phyloP scores from a whole-genome alignment of 1,139 yeast species.

The Scheffersomyces parashehatae region DNA sequence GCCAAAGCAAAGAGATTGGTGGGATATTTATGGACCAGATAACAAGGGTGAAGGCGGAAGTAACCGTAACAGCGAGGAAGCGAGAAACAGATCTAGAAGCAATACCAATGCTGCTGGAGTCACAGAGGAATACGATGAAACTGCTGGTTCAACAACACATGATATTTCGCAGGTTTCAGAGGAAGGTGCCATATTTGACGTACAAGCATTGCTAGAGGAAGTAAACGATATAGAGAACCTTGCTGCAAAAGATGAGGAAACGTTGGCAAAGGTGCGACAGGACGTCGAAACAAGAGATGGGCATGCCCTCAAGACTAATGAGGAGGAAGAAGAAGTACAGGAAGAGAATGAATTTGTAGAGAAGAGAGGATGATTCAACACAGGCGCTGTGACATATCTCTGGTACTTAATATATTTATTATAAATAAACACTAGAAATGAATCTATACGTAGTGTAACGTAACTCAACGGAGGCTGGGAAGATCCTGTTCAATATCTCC shows the following conservation, averaged over 20 bases:
- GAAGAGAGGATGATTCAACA: too few relatives aligned
- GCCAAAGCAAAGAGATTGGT: slow-evolving; percentile 85
- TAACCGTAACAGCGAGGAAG: neutral
- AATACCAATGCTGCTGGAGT: slow-evolving; percentile 3
- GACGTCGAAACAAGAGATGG: slow-evolving; percentile 13
- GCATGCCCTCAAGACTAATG: slow-evolving; percentile 13
- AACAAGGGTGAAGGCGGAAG: neutral
- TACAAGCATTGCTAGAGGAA: slow-evolving; percentile 46
- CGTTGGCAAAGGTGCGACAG: slow-evolving; percentile 15
- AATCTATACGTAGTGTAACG: too few relatives aligned
- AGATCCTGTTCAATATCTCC: too few relatives aligned
- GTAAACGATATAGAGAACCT: slow-evolving; percentile 44
- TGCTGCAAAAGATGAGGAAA: slow-evolving; percentile 19
- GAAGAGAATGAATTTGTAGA: too few relatives aligned
- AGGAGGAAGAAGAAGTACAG: slow-evolving; percentile 22
- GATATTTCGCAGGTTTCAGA: neutral
- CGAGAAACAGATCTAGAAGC: neutral
- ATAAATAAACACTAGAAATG: too few relatives aligned
- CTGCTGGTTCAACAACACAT: neutral
- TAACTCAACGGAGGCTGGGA: too few relatives aligned
- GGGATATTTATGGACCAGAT: slow-evolving; percentile 61
- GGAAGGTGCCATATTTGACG: slow-evolving; percentile 39
- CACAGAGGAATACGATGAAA: slow-evolving; percentile 3
- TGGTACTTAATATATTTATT: too few relatives aligned
- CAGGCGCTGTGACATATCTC: too few relatives aligned